phyloP scores from a whole-genome alignment of 805 yeast species.

The Cyberlindnera subsufficiens region DNA sequence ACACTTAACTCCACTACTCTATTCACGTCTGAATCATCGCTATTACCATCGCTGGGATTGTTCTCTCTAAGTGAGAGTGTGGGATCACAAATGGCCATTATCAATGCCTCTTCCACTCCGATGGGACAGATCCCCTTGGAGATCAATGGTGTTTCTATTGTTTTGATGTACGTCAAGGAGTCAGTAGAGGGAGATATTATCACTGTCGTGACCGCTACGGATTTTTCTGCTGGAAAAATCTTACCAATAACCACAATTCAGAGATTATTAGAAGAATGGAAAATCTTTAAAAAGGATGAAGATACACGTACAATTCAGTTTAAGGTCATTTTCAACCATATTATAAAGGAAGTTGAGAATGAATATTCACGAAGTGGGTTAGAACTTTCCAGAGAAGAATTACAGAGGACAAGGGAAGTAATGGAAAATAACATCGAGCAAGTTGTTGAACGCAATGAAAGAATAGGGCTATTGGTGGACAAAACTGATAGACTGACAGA shows the following conservation, averaged over 20 bases:
- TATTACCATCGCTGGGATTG: constrained; percentile 31
- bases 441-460: constrained; percentile 53
- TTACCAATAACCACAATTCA: constrained; percentile 18
- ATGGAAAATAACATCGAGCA: constrained; percentile 60
- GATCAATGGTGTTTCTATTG: background rate
- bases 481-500: constrained; percentile 55
- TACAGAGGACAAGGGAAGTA: constrained; percentile 48
- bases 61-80: constrained; percentile 46
- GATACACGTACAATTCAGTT: constrained; percentile 33
- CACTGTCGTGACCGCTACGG: constrained; percentile 17
- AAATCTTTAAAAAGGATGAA: constrained; percentile 26
- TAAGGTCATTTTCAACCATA: constrained; percentile 49
- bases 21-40: constrained; percentile 48
- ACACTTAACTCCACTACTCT: constrained; percentile 54
- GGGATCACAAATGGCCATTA: constrained; percentile 47
- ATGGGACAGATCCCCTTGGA: constrained; percentile 21
- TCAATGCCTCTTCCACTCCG: constrained; percentile 39
- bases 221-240: constrained; percentile 13
- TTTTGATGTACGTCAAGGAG: constrained; percentile 1
- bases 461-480: constrained; percentile 48
- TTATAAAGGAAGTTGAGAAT: constrained; percentile 47
- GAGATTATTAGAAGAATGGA: constrained; percentile 40
- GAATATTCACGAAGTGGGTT: constrained; percentile 27
- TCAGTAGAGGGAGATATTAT: constrained; percentile 15
- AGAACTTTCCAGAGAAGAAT: constrained; percentile 42